Evolutionary conservation across 768 basidiomycete genomes (phyloP).

Genomic region (Agaricus subrufescens): DNA sequence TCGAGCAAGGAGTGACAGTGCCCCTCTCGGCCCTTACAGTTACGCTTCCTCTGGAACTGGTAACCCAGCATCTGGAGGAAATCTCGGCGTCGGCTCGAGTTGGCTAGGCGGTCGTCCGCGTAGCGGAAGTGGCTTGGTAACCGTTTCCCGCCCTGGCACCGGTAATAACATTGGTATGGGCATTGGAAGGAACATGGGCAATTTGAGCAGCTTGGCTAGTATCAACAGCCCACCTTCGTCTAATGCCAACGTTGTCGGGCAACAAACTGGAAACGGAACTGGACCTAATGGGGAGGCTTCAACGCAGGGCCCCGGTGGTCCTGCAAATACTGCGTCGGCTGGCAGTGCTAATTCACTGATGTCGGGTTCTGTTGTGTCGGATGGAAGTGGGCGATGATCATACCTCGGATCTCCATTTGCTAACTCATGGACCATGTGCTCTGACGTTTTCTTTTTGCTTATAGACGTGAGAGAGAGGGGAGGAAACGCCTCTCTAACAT

Average conservation of each 20-base stretch:
- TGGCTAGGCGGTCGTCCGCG: slow-evolving; percentile 37
- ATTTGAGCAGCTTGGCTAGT: neutral
- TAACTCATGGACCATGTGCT: neutral
- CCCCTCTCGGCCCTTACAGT: slow-evolving; percentile 54
- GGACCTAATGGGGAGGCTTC: neutral
- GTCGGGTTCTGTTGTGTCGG: neutral
- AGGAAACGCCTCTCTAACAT: neutral
- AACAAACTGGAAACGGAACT: neutral
- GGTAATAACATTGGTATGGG: slow-evolving; percentile 12
- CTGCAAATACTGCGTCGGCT: neutral
- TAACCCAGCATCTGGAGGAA: slow-evolving; percentile 16
- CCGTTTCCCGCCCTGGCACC: slow-evolving; percentile 1
- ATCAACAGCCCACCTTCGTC: neutral
- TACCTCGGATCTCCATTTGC: neutral
- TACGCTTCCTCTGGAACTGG: slow-evolving; percentile 7
- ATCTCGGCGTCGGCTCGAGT: slow-evolving; percentile 18
- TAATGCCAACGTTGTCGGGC: neutral
- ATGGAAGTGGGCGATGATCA: slow-evolving; percentile 6
- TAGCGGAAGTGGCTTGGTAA: slow-evolving; percentile 45
- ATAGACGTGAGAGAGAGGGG: neutral
- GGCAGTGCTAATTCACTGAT: neutral
- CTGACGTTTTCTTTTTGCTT: neutral
- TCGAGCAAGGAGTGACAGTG: slow-evolving; percentile 63
- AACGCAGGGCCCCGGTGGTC: neutral
- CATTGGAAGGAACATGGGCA: slow-evolving; percentile 8